Evolutionary conservation across 1,284 basidiomycete genomes (phyloP).

Genomic region (Hymenochaete sp.): DNA sequence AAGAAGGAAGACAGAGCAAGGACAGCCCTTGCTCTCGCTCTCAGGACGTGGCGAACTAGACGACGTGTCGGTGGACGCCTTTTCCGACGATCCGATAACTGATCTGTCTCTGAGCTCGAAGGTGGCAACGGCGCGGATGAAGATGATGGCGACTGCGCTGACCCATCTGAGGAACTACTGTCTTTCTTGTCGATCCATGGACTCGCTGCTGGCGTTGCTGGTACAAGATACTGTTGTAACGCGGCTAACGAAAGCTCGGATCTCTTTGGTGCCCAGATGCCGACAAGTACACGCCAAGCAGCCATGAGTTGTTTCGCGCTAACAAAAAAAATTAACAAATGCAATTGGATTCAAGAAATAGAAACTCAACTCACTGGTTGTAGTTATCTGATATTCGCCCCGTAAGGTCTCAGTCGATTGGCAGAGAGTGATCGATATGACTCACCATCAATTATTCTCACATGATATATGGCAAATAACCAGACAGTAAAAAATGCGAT

Average conservation of each 20-base stretch:
- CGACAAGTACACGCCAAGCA: constrained; percentile 84
- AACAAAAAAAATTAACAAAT: constrained; percentile 18
- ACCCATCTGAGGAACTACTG: constrained; percentile 20
- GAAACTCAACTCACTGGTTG: constrained; percentile 52
- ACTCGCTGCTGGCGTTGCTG: constrained; percentile 53
- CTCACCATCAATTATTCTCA: constrained; percentile 64
- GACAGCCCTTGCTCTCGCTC: constrained; percentile 70
- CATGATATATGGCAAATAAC: constrained; percentile 76
- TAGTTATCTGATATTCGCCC: constrained; percentile 57
- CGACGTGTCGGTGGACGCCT: constrained; percentile 65
- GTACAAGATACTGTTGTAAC: constrained; percentile 67
- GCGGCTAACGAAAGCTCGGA: constrained; percentile 69
- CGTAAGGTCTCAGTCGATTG: constrained; percentile 22
- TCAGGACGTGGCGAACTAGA: constrained; percentile 78
- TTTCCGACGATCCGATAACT: constrained; percentile 22
- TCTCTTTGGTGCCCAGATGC: constrained; percentile 77
- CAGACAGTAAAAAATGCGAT: constrained; percentile 50
- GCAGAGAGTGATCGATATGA: constrained; percentile 11
- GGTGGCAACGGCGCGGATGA: constrained; percentile 17
- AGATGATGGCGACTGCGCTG: background rate
- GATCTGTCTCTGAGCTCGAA: constrained; percentile 23
- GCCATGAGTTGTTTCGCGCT: constrained; percentile 77
- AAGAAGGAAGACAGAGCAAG: constrained; percentile 66
- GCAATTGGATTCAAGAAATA: constrained; percentile 10
- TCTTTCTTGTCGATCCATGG: constrained; percentile 54